Conservation (phyloP, 106 monocot genomes). For the Dendrobium catenatum region DNA sequence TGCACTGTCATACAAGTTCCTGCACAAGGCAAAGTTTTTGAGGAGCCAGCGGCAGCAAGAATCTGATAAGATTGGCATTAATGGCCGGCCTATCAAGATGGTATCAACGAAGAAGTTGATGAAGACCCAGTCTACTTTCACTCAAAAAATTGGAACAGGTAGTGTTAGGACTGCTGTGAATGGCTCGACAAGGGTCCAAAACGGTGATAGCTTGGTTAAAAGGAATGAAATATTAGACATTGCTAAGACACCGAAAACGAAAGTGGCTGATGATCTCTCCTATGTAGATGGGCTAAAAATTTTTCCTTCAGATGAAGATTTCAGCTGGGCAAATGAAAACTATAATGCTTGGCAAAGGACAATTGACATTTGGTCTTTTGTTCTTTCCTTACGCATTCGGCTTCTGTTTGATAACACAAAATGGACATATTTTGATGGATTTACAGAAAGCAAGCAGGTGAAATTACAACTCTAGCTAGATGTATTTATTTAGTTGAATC, state of each 20-base stretch:
- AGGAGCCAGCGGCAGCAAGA: constrained; percentile 22
- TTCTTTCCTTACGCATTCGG: constrained; percentile 54
- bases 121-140: constrained; percentile 14
- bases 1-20: constrained; percentile 7
- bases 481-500: neutral
- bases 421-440: constrained; percentile 78
- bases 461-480: neutral
- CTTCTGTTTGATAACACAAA: constrained; percentile 73
- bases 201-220: constrained; percentile 38
- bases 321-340: constrained; percentile 85
- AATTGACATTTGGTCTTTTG: constrained; percentile 79
- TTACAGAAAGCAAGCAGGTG: constrained; percentile 87
- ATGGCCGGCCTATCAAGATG: constrained; percentile 42
- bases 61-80: constrained; percentile 31
- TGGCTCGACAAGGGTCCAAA: constrained; percentile 30
- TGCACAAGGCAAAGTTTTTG: neutral
- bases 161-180: constrained; percentile 13
- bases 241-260: constrained; percentile 29
- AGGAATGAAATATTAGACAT: constrained; percentile 24
- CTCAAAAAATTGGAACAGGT: constrained; percentile 8
- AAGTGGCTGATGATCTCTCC: constrained; percentile 11
- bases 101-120: constrained; percentile 42
- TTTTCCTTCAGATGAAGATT: constrained; percentile 77
- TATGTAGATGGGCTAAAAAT: constrained; percentile 50
- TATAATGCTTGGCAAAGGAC: constrained; percentile 79